A percentile compares a stretch with the other conserved stretches of the same genome.
These are phyloP conservation scores for Magnusiomyces suaveolens DNA, from an alignment of 1,139 yeast genomes.

Conservation along the genomic window DNA sequence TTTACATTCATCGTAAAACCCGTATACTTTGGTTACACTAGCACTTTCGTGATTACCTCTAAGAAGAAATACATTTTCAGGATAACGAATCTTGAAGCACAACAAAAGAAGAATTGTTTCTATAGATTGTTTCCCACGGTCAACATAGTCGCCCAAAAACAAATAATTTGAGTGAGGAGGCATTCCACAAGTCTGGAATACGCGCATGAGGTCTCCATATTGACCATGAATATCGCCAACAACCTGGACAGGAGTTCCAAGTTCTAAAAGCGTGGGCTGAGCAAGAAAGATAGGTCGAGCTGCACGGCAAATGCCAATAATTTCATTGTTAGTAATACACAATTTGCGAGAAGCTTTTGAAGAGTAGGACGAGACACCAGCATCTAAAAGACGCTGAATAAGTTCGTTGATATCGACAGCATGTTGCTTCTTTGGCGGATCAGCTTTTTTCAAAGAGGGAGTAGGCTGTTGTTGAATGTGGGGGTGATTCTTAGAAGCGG, in stretches of 20 bases:
- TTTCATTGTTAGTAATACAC: conserved; percentile 42
- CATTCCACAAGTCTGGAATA: conserved; percentile 66
- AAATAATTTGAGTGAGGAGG: conserved; percentile 74
- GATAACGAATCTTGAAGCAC: conserved; percentile 71
- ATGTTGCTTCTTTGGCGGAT: conserved; percentile 1
- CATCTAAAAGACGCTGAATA: conserved; percentile 21
- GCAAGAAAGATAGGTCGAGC: conserved; percentile 60
- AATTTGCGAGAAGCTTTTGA: conserved; percentile 17
- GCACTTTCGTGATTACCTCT: conserved; percentile 86
- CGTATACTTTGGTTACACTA: conserved; percentile 72
- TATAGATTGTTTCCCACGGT: conserved; percentile 72
- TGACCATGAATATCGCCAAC: conserved; percentile 89
- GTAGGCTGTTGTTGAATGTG: no score
- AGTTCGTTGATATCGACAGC: conserved; percentile 17
- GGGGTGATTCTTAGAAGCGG: no score
- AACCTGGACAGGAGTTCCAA: conserved; percentile 76
- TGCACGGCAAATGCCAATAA: conserved; percentile 54
- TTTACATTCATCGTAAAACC: conserved; percentile 83
- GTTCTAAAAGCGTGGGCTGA: conserved; percentile 67
- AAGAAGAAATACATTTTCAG: conserved; percentile 72
- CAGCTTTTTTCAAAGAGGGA: background rate
- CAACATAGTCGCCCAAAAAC: conserved; percentile 79
- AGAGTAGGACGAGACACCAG: conserved; percentile 12
- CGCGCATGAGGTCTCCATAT: conserved; percentile 62
- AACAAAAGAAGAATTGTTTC: conserved; percentile 66